A percentile compares a stretch with the other conserved stretches of the same genome.
Conservation (phyloP, 1,284 basidiomycete species). For the Porodaedalea pini region DNA sequence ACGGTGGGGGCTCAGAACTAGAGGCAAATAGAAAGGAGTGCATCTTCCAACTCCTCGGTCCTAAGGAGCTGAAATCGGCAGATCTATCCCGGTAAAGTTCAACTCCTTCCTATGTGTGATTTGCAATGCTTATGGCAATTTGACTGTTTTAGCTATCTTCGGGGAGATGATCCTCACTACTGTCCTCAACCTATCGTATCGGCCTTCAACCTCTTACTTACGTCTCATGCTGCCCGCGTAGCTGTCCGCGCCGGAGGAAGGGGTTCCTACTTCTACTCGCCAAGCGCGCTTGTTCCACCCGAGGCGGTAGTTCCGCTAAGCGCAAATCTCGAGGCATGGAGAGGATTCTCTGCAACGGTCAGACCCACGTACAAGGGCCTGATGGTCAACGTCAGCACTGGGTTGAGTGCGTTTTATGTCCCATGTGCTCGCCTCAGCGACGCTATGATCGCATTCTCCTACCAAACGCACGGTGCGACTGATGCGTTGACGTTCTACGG, state of each 20-base stretch:
- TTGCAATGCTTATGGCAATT: not conserved
- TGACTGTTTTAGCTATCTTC: constrained; percentile 42
- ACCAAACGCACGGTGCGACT: constrained; percentile 42
- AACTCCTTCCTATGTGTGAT: not conserved
- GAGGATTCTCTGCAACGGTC: constrained; percentile 67
- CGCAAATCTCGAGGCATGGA: constrained; percentile 51
- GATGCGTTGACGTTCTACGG: constrained; percentile 45
- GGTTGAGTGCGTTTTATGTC: constrained; percentile 68
- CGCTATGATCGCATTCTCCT: constrained; percentile 46
- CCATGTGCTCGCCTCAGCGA: constrained; percentile 55
- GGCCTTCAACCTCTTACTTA: constrained; percentile 63
- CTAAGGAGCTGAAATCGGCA: constrained; percentile 41
- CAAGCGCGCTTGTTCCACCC: constrained; percentile 45
- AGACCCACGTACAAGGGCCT: constrained; percentile 61
- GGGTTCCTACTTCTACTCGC: constrained; percentile 60
- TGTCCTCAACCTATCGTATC: constrained; percentile 53
- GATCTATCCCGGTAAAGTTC: constrained; percentile 48
- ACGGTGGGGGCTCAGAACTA: constrained; percentile 40
- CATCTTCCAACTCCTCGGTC: constrained; percentile 47
- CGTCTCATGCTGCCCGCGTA: constrained; percentile 49
- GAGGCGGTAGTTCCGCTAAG: constrained; percentile 33
- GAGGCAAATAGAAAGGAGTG: constrained; percentile 44
- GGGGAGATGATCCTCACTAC: constrained; percentile 43
- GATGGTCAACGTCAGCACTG: constrained; percentile 72
- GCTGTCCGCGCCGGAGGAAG: constrained; percentile 58